A percentile compares a stretch with the other conserved stretches of the same genome.
Evolutionary conservation across 2,329 filamentous ascomycete genomes (phyloP).

Genomic region (Fusarium kyushuense): DNA sequence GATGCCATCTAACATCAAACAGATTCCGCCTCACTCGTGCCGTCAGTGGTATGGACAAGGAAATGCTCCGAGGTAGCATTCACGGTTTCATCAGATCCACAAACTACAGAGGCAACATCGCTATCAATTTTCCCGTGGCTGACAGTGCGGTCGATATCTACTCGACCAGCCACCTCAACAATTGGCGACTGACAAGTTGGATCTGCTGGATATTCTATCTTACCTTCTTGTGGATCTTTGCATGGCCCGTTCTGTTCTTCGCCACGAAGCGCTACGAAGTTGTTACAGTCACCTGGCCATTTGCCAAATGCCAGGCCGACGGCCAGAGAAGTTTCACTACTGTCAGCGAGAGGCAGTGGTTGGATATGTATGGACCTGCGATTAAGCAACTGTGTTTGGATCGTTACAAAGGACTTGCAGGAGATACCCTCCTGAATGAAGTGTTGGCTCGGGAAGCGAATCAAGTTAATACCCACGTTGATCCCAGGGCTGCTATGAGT

Average conservation of each 20-base stretch:
- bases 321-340: slow-evolving; percentile 33
- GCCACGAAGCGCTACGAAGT: slow-evolving; percentile 37
- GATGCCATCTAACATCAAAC: neutral
- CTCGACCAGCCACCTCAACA: slow-evolving; percentile 32
- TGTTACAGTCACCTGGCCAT: slow-evolving; percentile 35
- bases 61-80: neutral
- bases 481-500: slow-evolving; percentile 26
- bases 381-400: slow-evolving; percentile 37
- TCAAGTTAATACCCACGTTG: neutral
- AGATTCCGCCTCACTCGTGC: slow-evolving; percentile 37
- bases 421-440: slow-evolving; percentile 34
- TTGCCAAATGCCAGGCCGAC: slow-evolving; percentile 5
- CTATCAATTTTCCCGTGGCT: slow-evolving; percentile 34
- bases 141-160: slow-evolving; percentile 44
- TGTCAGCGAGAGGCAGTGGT: slow-evolving; percentile 38
- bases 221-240: slow-evolving; percentile 42
- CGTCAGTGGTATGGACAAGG: slow-evolving; percentile 31
- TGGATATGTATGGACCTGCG: slow-evolving; percentile 26
- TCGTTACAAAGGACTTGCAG: slow-evolving; percentile 37
- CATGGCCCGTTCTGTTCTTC: slow-evolving; percentile 40
- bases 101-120: slow-evolving; percentile 38
- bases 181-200: slow-evolving; percentile 36
- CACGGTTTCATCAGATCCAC: slow-evolving; percentile 17
- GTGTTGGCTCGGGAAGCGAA: slow-evolving; percentile 21
- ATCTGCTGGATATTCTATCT: slow-evolving; percentile 43